Conservation (phyloP, 2,329 filamentous ascomycete species). For the Exophiala spinifera region DNA sequence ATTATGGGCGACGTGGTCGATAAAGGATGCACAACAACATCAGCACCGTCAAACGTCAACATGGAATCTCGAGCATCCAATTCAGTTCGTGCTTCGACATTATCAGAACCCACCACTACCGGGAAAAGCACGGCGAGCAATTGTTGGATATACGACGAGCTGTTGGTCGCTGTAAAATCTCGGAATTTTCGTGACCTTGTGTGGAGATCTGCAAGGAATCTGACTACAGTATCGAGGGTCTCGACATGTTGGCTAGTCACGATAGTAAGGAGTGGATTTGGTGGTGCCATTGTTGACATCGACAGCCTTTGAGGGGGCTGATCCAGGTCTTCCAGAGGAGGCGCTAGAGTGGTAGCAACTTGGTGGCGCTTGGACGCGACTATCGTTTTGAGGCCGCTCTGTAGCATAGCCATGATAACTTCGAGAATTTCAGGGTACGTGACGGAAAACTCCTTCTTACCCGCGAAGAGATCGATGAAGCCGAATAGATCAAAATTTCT, state of each 20-base stretch:
- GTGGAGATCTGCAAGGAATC: conserved; percentile 77
- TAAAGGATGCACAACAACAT: conserved; percentile 76
- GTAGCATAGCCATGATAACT: conserved; percentile 81
- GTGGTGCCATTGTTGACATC: conserved; percentile 30
- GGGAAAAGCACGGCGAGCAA: conserved; percentile 81
- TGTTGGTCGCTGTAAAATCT: conserved; percentile 66
- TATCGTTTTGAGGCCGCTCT: conserved; percentile 72
- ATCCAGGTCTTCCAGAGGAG: conserved; percentile 35
- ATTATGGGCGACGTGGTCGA: conserved; percentile 67
- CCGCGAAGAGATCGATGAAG: conserved; percentile 69
- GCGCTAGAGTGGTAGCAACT: conserved; percentile 14
- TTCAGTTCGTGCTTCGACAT: conserved; percentile 78
- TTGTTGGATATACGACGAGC: conserved; percentile 75
- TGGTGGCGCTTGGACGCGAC: conserved; percentile 56
- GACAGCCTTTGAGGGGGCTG: conserved; percentile 34
- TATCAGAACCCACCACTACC: conserved; percentile 79
- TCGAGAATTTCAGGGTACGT: conserved; percentile 73
- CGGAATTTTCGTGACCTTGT: conserved; percentile 72
- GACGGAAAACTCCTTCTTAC: conserved; percentile 56
- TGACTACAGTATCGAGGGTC: conserved; percentile 71
- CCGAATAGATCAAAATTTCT: conserved; percentile 70
- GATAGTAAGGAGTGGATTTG: conserved; percentile 26
- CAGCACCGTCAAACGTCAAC: conserved; percentile 79
- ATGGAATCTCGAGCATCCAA: conserved; percentile 77
- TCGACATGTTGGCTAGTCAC: conserved; percentile 55